Evolutionary conservation across 768 basidiomycete genomes (phyloP).

Genomic region (Mycena chlorophos): DNA sequence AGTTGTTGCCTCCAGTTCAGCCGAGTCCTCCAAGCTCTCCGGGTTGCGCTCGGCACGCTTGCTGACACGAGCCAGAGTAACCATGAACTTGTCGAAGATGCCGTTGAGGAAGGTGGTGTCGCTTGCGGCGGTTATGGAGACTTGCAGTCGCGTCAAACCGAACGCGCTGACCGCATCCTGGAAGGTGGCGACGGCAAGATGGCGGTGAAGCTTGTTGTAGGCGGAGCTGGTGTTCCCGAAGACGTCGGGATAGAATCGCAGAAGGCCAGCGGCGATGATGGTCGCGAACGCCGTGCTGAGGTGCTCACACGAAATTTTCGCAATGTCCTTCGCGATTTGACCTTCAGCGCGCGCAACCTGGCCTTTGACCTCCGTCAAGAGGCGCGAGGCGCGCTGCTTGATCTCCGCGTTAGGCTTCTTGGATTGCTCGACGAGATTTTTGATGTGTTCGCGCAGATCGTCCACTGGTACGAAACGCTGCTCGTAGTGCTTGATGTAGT

Average conservation of each 20-base stretch:
- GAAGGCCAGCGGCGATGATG: neutral
- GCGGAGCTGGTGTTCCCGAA: neutral
- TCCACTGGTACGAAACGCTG: no score
- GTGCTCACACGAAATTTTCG: no score
- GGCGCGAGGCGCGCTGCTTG: no score
- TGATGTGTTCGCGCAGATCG: no score
- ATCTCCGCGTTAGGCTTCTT: no score
- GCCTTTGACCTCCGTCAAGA: no score
- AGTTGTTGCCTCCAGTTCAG: neutral
- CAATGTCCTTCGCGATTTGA: no score
- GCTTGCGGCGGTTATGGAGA: neutral
- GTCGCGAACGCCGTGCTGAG: neutral
- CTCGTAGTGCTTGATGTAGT: no score
- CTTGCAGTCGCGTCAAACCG: neutral
- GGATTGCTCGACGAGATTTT: no score
- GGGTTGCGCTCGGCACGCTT: neutral
- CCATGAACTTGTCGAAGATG: constrained; percentile 2
- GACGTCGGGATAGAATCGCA: constrained; percentile 1
- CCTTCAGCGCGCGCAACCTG: no score
- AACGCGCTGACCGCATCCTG: neutral
- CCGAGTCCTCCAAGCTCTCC: neutral
- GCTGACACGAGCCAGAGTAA: neutral
- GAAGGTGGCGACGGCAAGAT: constrained; percentile 3
- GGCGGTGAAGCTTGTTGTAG: constrained; percentile 8
- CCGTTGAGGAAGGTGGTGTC: neutral